phyloP scores from a whole-genome alignment of 2,329 filamentous ascomycete genomes.

The Sphaerulina vaccinii region DNA sequence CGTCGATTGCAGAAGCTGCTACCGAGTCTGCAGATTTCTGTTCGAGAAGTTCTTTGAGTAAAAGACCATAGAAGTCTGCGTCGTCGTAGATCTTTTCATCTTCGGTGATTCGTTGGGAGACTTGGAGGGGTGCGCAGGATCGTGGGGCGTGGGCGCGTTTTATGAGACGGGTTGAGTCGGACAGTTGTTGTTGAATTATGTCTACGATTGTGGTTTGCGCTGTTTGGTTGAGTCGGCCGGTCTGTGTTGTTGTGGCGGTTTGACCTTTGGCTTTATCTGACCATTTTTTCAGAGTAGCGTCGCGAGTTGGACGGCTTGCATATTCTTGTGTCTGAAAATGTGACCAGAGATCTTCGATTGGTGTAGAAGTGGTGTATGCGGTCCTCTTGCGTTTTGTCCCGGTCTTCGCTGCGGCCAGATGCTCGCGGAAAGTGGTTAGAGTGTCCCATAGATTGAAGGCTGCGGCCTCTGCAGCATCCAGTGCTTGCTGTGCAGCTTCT shows the following conservation, averaged over 20 bases:
- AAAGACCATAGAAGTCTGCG: constrained; percentile 87
- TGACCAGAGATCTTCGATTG: constrained; percentile 69
- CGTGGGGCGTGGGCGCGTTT: constrained; percentile 69
- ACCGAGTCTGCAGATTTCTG: constrained; percentile 65
- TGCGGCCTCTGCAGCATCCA: constrained; percentile 80
- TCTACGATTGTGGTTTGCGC: constrained; percentile 66
- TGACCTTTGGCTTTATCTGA: constrained; percentile 70
- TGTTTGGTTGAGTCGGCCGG: constrained; percentile 59
- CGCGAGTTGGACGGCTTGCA: constrained; percentile 59
- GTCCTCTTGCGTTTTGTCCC: constrained; percentile 61
- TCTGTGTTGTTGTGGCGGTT: constrained; percentile 56
- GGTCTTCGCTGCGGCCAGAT: constrained; percentile 53
- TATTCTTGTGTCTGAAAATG: constrained; percentile 67
- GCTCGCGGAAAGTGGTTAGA: constrained; percentile 67
- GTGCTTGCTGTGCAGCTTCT: constrained; percentile 42
- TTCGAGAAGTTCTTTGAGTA: constrained; percentile 90
- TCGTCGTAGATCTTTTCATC: constrained; percentile 79
- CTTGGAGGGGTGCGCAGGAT: constrained; percentile 72
- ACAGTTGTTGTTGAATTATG: constrained; percentile 66
- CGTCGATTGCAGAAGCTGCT: constrained; percentile 41
- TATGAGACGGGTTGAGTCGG: constrained; percentile 64
- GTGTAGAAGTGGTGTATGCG: constrained; percentile 53
- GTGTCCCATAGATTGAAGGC: constrained; percentile 83
- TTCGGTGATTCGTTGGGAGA: constrained; percentile 47
- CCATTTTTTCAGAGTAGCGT: constrained; percentile 83